These are phyloP conservation scores for Planoprotostelium fungivorum DNA, from an alignment of 78 protist genomes.

Conservation along the genomic window DNA sequence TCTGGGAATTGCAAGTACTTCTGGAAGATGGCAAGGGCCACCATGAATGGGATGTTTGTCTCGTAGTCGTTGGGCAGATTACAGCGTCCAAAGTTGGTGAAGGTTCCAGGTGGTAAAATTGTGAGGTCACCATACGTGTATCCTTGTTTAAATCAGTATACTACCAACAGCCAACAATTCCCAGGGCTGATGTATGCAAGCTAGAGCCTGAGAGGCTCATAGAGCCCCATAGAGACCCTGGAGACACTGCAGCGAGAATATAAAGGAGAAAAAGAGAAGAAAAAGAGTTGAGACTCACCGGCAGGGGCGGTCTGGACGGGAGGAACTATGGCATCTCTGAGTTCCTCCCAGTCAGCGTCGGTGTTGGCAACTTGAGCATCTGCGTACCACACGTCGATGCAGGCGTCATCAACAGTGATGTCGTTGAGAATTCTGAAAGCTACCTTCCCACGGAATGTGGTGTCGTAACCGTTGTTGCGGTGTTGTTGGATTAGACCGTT, in stretches of 20 bases:
- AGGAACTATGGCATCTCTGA: neutral
- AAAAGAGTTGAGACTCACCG: neutral
- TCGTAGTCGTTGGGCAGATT: neutral
- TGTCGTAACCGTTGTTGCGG: too few species aligned
- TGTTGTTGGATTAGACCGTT: too few species aligned
- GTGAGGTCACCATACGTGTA: neutral
- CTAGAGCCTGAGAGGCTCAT: neutral
- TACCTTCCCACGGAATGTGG: too few species aligned
- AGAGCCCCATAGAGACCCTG: slow-evolving; percentile 1
- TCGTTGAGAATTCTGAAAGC: too few species aligned
- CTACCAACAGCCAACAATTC: neutral
- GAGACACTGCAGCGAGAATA: neutral
- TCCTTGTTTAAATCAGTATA: too few species aligned
- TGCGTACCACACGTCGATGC: too few species aligned
- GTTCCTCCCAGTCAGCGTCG: neutral
- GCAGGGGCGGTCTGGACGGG: neutral
- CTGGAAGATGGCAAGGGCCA: neutral
- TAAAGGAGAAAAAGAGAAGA: neutral
- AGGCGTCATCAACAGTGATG: too few species aligned
- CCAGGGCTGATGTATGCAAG: too few species aligned
- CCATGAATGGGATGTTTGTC: neutral
- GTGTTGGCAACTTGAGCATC: neutral
- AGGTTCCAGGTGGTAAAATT: neutral
- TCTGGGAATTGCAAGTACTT: neutral
- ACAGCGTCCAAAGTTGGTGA: neutral